Base-by-base conservation (phyloP, 2,329 filamentous ascomycete genomes). In the Septoria linicola region DNA sequence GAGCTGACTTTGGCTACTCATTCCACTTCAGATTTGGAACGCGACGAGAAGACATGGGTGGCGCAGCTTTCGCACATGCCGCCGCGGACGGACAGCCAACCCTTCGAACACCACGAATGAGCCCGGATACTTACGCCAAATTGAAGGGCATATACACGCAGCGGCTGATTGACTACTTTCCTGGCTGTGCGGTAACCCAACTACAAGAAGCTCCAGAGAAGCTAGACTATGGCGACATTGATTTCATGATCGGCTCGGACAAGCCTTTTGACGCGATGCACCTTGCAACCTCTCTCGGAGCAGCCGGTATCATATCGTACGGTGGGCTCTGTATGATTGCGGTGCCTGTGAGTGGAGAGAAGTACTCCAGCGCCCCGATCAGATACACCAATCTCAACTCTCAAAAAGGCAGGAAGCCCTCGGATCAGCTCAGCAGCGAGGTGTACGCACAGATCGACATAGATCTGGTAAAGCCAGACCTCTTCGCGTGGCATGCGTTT, bases 151-250 rank as follows among this genome's bases (percentile, higher is more conserved):
- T 71, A 0, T 80, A 77, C 53, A 70, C 75, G 20, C 50, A 63
- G 0, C 45, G 50, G 4, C 66, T 75, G 1, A 75, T 88, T 0
- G 67, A 69, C 1, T 60, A 71, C 1, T 68, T 84, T 3, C 51
- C 54, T 1, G 89, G 81, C 59, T 47, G 70, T 0, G 72, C 70
- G 6, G 81, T 87, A 3, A 77, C 75, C 1, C 75, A 78, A 0
- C 83, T 87, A 0, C 79, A 85, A 21, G 85, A 89, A 59, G 85
- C 80, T 0, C 87, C 88, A 0, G 83, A 67, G 1, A 93, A 93
- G 68, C 35, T 58, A 0, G 80, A 83, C 59, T 79, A 82, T 62
- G 89, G 88, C 16, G 89, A 93, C 58, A 72, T 95, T 31, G 88
- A 93, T 68, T 75, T 91, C 52, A 68, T 89, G 1, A 76, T 88